phyloP scores from a whole-genome alignment of 164 flowering plant genomes.

The Nelumbo lutea region DNA sequence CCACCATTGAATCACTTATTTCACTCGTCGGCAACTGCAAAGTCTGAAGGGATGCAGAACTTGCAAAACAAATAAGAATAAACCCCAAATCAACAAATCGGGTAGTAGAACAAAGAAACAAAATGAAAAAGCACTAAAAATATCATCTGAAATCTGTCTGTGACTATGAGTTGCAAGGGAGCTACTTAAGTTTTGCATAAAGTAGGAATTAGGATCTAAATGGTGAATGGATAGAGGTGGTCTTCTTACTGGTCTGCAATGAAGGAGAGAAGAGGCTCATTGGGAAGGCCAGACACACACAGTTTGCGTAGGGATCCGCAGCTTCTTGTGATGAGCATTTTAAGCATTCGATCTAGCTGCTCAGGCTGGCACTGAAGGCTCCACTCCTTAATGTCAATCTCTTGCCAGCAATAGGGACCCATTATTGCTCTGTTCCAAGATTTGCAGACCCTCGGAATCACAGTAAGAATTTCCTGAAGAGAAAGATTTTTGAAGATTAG shows the following conservation, averaged over 20 bases:
- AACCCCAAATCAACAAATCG: background rate
- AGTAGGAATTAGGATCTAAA: too few relatives aligned
- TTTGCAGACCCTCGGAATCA: conserved; percentile 60
- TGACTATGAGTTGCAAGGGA: too few relatives aligned
- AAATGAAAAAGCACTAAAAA: background rate
- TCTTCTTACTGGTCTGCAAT: conserved; percentile 64
- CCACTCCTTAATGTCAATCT: conserved; percentile 88
- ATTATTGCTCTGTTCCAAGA: conserved; percentile 55
- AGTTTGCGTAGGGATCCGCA: conserved; percentile 61
- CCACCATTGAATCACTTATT: conserved; percentile 48
- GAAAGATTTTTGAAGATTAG: conserved; percentile 51
- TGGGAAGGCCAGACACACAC: conserved; percentile 36
- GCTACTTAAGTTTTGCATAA: too few relatives aligned
- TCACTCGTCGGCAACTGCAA: conserved; percentile 54
- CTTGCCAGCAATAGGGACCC: conserved; percentile 97
- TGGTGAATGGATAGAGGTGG: background rate
- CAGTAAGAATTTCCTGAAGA: conserved; percentile 45
- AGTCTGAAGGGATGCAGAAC: conserved; percentile 57
- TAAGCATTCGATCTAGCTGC: conserved; percentile 48
- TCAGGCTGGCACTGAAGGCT: conserved; percentile 36
- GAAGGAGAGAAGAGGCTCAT: conserved; percentile 36
- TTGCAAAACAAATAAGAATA: conserved; percentile 21
- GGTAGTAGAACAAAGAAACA: background rate
- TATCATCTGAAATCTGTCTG: background rate
- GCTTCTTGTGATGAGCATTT: conserved; percentile 56